Evolutionary conservation across 192 early-diverging fungal genomes (phyloP), one percentile per base, ranked within the genome.

Genomic region (Thoreauomyces humboldtii): DNA sequence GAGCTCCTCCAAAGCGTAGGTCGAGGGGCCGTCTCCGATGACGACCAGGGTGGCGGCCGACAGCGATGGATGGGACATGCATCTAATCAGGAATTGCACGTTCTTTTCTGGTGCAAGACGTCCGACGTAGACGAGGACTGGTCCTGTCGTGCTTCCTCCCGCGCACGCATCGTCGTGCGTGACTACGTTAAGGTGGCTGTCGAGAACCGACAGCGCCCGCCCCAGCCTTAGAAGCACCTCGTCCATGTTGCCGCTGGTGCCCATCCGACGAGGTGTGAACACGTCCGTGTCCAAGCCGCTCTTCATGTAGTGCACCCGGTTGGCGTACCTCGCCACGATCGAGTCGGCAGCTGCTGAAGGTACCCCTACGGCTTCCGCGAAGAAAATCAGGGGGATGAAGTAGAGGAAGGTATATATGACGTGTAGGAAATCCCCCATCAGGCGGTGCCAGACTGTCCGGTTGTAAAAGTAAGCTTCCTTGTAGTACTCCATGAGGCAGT

Each of bases 31-130:
- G 46, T 82, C 80, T 15, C 80, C 80, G 42, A 82, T 75, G 31
- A 82, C 42, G 11, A 75, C 69, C n/a, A 82, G 68, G 27, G 60
- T 58, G 12, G 77, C 73, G 51, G 51, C 61, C 14, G 46, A 4
- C n/a, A 82, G 62, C 0, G 9, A 14, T 0, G 74, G 71, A 58
- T 79, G 68, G 29, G 24, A 24, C 41, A 82, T 22, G 12, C 69
- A 59, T 32, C 38, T 29, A 37, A 82, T 57, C 14, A 82, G 71
- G 63, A 82, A 82, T 25, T 79, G 65, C 31, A 78, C 51, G 41
- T 73, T 74, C 58, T 82, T 82, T 64, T 82, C 80, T 5, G 66
- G 57, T 19, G 80, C 80, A 0, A 82, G 67, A 27, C 80, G 74
- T 25, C 80, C 80, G 38, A 77, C 72, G 61, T 82, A 82, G 15